These are phyloP conservation scores for Paraglomus brasilianum DNA, from an alignment of 192 early-diverging fungal genomes.

Conservation along the genomic window DNA sequence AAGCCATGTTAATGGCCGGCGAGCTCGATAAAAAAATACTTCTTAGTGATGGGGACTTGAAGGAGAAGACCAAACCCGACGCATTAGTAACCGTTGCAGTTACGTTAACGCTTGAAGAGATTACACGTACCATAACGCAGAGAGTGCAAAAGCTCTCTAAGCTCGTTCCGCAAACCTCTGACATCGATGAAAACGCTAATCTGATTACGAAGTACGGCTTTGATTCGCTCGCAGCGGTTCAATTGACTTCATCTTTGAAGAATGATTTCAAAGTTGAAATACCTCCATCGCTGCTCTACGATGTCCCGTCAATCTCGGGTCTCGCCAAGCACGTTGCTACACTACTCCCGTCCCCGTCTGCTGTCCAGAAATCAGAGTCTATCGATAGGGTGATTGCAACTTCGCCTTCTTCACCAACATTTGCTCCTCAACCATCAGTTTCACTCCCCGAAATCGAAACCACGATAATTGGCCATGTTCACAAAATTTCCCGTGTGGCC, in stretches of 20 bases:
- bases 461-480: neutral
- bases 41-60: neutral
- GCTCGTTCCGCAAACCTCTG: neutral
- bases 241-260: constrained; percentile 22
- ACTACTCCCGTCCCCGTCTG: too few relatives aligned
- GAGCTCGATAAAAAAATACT: constrained; percentile 25
- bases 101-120: neutral
- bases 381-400: neutral
- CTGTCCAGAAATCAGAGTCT: neutral
- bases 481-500: neutral
- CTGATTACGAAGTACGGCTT: constrained; percentile 18
- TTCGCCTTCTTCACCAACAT: too few relatives aligned
- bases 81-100: neutral
- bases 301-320: neutral
- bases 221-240: constrained; percentile 19
- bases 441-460: neutral
- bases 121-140: too few relatives aligned
- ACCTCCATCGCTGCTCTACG: constrained; percentile 2
- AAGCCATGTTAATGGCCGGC: constrained; percentile 7
- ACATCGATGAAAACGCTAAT: neutral
- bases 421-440: neutral
- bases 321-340: neutral
- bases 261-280: constrained; percentile 22
- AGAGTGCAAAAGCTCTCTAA: constrained; percentile 10
- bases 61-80: neutral